Conservation (phyloP, 2,329 filamentous ascomycete species). For the Epicoccum nigrum region DNA sequence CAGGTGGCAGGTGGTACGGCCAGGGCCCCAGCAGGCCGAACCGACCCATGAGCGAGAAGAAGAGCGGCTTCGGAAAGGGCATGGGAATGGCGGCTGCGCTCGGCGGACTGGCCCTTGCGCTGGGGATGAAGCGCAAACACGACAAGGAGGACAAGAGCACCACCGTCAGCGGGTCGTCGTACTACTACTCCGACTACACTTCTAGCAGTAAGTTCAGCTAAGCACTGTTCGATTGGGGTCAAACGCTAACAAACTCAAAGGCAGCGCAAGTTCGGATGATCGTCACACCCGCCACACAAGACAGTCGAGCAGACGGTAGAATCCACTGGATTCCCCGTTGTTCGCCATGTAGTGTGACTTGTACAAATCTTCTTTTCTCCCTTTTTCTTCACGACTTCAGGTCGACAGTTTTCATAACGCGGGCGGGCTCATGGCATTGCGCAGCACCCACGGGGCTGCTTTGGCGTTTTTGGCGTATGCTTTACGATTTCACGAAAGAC, state of each 20-base stretch:
- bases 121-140: conserved; percentile 54
- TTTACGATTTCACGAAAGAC: conserved; percentile 9
- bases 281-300: conserved; percentile 49
- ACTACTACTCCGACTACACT: conserved; percentile 56
- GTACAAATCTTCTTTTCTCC: conserved; percentile 6
- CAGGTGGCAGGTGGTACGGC: conserved; percentile 59
- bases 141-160: conserved; percentile 54
- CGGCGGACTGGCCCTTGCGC: conserved; percentile 51
- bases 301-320: conserved; percentile 29
- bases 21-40: conserved; percentile 44
- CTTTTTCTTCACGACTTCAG: conserved; percentile 8
- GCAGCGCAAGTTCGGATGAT: conserved; percentile 53
- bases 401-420: background rate
- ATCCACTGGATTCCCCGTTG: background rate
- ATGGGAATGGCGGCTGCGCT: conserved; percentile 51
- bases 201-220: conserved; percentile 52
- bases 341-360: background rate
- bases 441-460: conserved; percentile 14
- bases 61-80: conserved; percentile 42
- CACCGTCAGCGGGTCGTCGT: conserved; percentile 46
- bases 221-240: background rate
- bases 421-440: conserved; percentile 12
- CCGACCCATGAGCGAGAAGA: conserved; percentile 43
- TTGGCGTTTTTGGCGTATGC: conserved; percentile 24
- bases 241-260: conserved; percentile 37